These are phyloP conservation scores for Euphorbia peplus DNA, from an alignment of 345 rosid species.

Conservation along the genomic window DNA sequence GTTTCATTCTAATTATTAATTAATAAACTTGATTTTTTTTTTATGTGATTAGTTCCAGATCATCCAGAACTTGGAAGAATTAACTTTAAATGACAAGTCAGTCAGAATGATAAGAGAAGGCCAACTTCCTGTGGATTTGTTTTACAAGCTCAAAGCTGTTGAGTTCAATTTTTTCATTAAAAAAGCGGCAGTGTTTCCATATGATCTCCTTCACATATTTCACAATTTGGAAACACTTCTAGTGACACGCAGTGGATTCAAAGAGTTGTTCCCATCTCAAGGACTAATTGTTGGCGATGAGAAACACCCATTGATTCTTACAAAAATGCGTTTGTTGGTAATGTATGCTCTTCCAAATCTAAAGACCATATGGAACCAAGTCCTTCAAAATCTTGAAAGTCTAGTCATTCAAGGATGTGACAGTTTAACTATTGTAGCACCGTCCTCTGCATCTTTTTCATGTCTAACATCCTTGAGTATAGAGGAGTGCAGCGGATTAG, in stretches of 20 bases:
- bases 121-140: not conserved
- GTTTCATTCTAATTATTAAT: not conserved
- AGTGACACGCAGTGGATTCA: not conserved
- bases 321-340: not conserved
- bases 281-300: not conserved
- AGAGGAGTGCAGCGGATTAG: not conserved
- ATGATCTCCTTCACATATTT: not conserved
- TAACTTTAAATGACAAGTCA: not conserved
- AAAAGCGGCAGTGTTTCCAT: conserved; percentile 4
- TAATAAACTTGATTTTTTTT: not conserved
- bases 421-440: conserved; percentile 12
- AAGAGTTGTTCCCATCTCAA: conserved; percentile 6
- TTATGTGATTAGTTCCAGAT: conserved; percentile 11
- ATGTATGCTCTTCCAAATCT: not conserved
- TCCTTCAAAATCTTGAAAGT: conserved; percentile 17
- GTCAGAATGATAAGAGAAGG: not conserved
- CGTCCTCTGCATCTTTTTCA: not conserved
- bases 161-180: not conserved
- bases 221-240: conserved; percentile 8
- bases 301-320: not conserved
- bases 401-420: not conserved
- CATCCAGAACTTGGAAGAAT: conserved; percentile 14
- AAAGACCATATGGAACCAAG: conserved; percentile 6
- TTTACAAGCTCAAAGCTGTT: not conserved
- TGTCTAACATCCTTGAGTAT: not conserved